Conservation (phyloP, 108 stramenopile species). For the Asterionellopsis glacialis region DNA sequence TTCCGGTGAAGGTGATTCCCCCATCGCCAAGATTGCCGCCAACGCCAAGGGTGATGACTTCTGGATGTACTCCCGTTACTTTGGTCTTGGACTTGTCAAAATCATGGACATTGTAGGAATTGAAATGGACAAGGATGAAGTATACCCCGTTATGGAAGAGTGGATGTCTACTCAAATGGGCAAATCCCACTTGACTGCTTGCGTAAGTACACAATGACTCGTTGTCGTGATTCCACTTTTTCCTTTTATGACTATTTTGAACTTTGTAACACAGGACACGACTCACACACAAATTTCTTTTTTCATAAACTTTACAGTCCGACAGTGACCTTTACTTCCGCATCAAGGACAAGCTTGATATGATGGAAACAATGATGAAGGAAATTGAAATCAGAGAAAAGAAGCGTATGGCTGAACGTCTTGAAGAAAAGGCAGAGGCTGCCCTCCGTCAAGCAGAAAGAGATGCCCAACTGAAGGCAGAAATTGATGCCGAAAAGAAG, state of each 20-base stretch:
- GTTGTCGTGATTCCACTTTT: slow-evolving; percentile 1
- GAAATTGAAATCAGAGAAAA: slow-evolving; percentile 98
- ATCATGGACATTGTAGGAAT: slow-evolving; percentile 79
- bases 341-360: slow-evolving; percentile 83
- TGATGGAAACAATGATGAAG: slow-evolving; percentile 98
- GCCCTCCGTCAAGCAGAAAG: slow-evolving; percentile 76
- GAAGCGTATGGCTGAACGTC: slow-evolving; percentile 94
- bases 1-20: slow-evolving; percentile 72
- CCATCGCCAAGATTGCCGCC: slow-evolving; percentile 54
- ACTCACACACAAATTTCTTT: not conserved
- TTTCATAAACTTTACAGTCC: slow-evolving; percentile 37
- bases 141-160: slow-evolving; percentile 86
- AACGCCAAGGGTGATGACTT: slow-evolving; percentile 76
- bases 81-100: slow-evolving; percentile 79
- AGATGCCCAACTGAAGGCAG: slow-evolving; percentile 61
- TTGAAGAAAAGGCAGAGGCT: slow-evolving; percentile 90
- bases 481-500: slow-evolving; percentile 43
- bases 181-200: slow-evolving; percentile 75
- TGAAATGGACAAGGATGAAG: slow-evolving; percentile 87
- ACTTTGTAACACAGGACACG: not conserved
- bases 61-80: slow-evolving; percentile 90
- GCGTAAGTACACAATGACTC: slow-evolving; percentile 56
- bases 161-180: slow-evolving; percentile 81
- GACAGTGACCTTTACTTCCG: slow-evolving; percentile 83
- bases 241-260: no score